Base-by-base conservation (phyloP, 352 stramenopile genomes). In the Globisporangium mamillatum region DNA sequence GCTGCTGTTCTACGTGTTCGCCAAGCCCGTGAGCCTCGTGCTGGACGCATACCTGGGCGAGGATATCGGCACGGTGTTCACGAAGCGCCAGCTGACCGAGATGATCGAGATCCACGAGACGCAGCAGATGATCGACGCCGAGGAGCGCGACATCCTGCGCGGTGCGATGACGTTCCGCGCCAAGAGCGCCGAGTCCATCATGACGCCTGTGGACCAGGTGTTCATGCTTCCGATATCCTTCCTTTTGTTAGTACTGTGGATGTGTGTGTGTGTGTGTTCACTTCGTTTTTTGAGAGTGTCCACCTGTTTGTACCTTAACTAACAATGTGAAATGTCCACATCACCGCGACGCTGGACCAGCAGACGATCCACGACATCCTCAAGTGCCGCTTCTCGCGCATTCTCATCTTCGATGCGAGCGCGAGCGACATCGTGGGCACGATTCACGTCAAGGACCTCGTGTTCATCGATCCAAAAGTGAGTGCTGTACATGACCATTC, bases 391-490 rank as follows among this genome's bases (percentile, higher is more conserved):
- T 99, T 98, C 81, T 98, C 84, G 50, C 88, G 97, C 50, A 98
- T 99, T 65, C 97, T 98, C 14, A 86, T 99, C 3, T 81, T 93
- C 36, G 84, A 82, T 22, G 48, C 77, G 34, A 87, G 79, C 52
- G 64, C 84, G 38, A 90, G 97, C 74, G 97, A 99, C 72, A 92
- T 99, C 46, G 87, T 99, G 58, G 97, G 97, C 20, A 82, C 98
- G n/a, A 88, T 99, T 27, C 94, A 99, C 74, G 95, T 98, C 57
- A 99, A 99, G 71, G 98, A 99, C 72, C 88, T 99, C 14, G 98
- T 99, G 66, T 98, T 99, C 58, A 85, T 99, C 20, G 97, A 99
- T 75, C 96, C 97, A 12, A 97, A 99, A 78, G 96, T 99, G 73
- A 64, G 90, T 69, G 9, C n/a, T 12, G 7, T n/a, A 44, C 48